Base-by-base conservation (phyloP, 345 rosid species). In the Gossypium thurberi region DNA sequence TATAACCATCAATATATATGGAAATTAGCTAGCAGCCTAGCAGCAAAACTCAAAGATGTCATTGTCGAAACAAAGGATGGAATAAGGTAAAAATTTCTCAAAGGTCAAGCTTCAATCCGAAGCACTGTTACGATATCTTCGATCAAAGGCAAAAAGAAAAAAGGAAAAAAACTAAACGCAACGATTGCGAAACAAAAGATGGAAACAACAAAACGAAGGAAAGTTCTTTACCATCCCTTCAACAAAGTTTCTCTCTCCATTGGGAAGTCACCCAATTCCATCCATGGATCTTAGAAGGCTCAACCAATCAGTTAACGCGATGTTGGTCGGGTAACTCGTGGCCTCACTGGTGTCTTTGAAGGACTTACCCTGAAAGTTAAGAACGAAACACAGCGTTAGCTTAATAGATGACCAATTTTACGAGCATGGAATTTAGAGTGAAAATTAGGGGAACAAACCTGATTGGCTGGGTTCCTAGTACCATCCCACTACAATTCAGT, bases 271-370 rank as follows among this genome's bases (percentile, higher is more conserved):
- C 65, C 74, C 75, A 76, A 48, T 76, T 77, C 82, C 78, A 81
- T 80, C 80, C 65, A 72, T 61, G 60, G 76, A 72, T 70, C 64
- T 74, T 65, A 50, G 70, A 61, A 17, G 62, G 74, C 42, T 71
- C 77, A 48, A 61, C 52, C 21, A 57, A 70, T 61, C 64, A 28
- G 68, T 81, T 80, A 81, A 18, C 69, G 73, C 60, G 66, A 10
- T 69, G 82, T 62, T 17, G 87, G 83, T 71, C 81, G 85, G 77
- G 87, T 74, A 73, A 89, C 81, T 68, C 89, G 87, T 2, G 98
- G 90, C 89, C 94, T 85, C 73, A 90, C 94, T 0, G 91, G 97
- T 64, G 96, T 90, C 85, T 90, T 90, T 47, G 94, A 90, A 6
- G 94, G 94, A 69, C 94, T 88, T 71, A 93, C 91, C 91, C 94